Base-by-base conservation (phyloP, 768 basidiomycete genomes). In the Tubosaeta sp. region DNA sequence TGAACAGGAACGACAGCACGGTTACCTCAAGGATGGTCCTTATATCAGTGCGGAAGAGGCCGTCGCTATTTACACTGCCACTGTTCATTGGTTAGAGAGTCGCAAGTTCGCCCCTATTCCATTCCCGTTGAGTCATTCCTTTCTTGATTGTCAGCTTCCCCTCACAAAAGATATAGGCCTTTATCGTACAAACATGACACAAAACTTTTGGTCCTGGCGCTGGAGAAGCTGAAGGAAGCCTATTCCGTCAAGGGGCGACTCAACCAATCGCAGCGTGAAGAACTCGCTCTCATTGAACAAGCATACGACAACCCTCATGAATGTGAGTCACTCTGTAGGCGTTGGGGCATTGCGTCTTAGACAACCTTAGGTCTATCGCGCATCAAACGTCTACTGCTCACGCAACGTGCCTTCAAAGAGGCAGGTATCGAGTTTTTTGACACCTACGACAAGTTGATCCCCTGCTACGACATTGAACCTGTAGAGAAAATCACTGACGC, bases 401-500 rank as follows among this genome's bases (percentile, higher is more conserved):
- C 97, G 0, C 97, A 99, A 69, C 89, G 97, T 43, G 93, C 95
- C 2, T 99, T 99, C 83, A 98, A 98, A 74, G 97, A 99, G 68
- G 75, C 94, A 22, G 97, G 97, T 10, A 97, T 99, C 55, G 91
- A 92, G 71, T 95, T 94, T 72, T 95, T 94, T 70, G 94, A 97
- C 62, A 97, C 94, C 0, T 95, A 98, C 63, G 94, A 97, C 77
- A 97, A 95, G 70, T 82, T 98, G 62, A 97, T 98, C 62, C 94
- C 95, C 25, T 97, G 94, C 66, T 98, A 99, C 67, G 95, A 98
- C 63, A 98, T 99, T 56, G 97, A 99, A 68, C 97, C 97, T 0
- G 93, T 99, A 14, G 97, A 99, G 77, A 99, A 99, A 83, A 98
- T 99, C 59, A 98, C 97, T 26, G 97, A 98, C 70, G 97, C 97